Evolutionary conservation across 139 green algal species (phyloP), one percentile per base, ranked within the genome.

Genomic region (Chlamydomonas incerta): DNA sequence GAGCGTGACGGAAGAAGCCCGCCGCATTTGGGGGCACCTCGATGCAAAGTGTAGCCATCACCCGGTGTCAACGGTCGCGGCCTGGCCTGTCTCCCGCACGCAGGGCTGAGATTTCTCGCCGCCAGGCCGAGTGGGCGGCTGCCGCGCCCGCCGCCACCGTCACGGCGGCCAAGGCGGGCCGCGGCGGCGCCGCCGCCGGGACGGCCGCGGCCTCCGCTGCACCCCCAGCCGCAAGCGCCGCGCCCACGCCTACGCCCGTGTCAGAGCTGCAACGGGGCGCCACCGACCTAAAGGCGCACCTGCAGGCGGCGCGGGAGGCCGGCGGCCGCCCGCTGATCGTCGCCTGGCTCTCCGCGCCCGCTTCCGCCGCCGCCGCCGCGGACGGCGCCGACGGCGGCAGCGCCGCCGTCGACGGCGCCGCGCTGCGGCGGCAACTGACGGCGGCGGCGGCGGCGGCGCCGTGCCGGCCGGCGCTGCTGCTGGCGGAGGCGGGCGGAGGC

Each of bases 201-300:
- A 86, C 69, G 87, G 62, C 24, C 1, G 29, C 74, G 3, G 10
- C 24, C 31, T 50, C 70, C 41, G 71, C 18, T 3, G 29, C 72
- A 31, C 72, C 72, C 24, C 18, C 31, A 17, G 29, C 26, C 50
- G 31, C 52, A 17, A 68, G 60, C 55, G 67, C 67, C 35, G 68
- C 79, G 29, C 31, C 82, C 34, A 74, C 76, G 67, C 62, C 74
- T 9, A 14, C 52, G 9, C 28, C 70, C 24, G 35, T 83, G 31
- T 21, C 26, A 17, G 18, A 80, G 67, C 29, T 96, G 21, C 91
- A 79, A 31, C 52, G 70, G 2, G 94, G 94, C 0, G 94, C 92
- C 0, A 41, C 85, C 23, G 89, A 97, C 69, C 47, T 94, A 20
- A 95, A 95, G 80, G n/a, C 80, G 62, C 67, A 92, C 57, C 87